Conservation (phyloP, 1,284 basidiomycete species). For the Trichosporon faecale region DNA sequence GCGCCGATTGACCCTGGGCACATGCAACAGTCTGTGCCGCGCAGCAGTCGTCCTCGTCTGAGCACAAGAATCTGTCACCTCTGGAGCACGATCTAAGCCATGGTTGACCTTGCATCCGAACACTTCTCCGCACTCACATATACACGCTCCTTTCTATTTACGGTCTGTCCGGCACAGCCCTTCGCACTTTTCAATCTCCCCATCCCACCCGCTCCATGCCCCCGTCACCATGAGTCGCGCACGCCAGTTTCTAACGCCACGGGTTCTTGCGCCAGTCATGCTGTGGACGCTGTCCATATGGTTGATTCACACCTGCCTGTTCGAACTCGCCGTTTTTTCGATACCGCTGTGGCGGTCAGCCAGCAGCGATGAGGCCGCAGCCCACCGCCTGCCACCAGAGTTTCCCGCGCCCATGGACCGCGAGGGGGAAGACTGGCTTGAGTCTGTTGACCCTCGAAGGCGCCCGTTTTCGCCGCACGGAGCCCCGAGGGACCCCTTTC, state of each 20-base stretch:
- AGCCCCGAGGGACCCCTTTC: conserved; percentile 39
- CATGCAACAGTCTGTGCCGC: background rate
- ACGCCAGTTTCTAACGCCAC: conserved; percentile 22
- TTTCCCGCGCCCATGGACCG: conserved; percentile 35
- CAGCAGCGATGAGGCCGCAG: background rate
- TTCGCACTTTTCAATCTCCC: background rate
- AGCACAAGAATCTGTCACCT: background rate
- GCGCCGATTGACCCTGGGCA: background rate
- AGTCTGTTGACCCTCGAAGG: conserved; percentile 37
- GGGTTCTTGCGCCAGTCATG: conserved; percentile 26
- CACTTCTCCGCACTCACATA: background rate
- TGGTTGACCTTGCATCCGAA: background rate
- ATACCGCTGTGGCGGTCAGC: background rate
- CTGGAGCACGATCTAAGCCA: background rate
- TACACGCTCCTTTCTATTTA: background rate
- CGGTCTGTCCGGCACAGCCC: background rate
- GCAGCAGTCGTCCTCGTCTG: background rate
- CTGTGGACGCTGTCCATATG: conserved; percentile 32
- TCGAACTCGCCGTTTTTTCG: conserved; percentile 10
- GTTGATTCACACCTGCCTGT: conserved; percentile 30
- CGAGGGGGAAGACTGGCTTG: conserved; percentile 32
- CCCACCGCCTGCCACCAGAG: conserved; percentile 16
- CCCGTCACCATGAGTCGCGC: background rate
- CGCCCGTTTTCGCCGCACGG: conserved; percentile 36
- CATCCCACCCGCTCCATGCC: background rate